These are phyloP conservation scores for Linum tenue DNA, from an alignment of 345 rosid species.

Conservation along the genomic window DNA sequence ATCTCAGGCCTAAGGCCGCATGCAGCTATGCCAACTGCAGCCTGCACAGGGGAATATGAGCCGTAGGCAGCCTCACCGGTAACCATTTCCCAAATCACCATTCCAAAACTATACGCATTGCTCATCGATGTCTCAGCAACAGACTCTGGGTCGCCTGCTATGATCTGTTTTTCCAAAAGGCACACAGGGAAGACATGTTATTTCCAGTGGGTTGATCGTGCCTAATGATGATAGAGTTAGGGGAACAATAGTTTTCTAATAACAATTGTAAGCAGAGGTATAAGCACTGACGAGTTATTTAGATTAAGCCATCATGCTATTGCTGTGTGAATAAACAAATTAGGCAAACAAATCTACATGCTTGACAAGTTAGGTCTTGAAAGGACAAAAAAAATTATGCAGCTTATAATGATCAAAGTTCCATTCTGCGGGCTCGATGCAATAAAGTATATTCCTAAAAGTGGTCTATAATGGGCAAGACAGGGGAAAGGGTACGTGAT, in stretches of 20 bases:
- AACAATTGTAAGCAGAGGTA: too few species aligned
- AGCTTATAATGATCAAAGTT: conserved; percentile 15
- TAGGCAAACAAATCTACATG: background rate
- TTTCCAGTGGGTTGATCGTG: too few species aligned
- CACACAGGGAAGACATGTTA: background rate
- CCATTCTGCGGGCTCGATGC: conserved; percentile 31
- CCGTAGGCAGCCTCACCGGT: conserved; percentile 84
- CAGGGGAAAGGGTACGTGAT: background rate
- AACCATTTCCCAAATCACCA: conserved; percentile 97
- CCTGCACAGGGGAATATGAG: conserved; percentile 88
- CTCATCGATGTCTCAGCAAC: conserved; percentile 96
- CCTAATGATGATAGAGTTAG: too few species aligned
- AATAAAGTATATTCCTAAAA: conserved; percentile 16
- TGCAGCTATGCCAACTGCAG: conserved; percentile 94
- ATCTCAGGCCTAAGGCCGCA: conserved; percentile 90
- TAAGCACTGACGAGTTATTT: too few species aligned
- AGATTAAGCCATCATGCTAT: too few species aligned
- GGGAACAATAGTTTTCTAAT: too few species aligned
- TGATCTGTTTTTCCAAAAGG: conserved; percentile 46
- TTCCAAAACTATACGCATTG: conserved; percentile 86
- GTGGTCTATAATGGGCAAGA: conserved; percentile 19
- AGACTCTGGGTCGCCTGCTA: conserved; percentile 91
- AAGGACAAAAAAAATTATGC: conserved; percentile 11
- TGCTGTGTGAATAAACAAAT: too few species aligned
- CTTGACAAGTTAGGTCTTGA: conserved; percentile 20